A percentile compares a stretch with the other conserved stretches of the same genome.
These are phyloP conservation scores for Crucibulum laeve DNA, from an alignment of 768 basidiomycete species.

Conservation along the genomic window DNA sequence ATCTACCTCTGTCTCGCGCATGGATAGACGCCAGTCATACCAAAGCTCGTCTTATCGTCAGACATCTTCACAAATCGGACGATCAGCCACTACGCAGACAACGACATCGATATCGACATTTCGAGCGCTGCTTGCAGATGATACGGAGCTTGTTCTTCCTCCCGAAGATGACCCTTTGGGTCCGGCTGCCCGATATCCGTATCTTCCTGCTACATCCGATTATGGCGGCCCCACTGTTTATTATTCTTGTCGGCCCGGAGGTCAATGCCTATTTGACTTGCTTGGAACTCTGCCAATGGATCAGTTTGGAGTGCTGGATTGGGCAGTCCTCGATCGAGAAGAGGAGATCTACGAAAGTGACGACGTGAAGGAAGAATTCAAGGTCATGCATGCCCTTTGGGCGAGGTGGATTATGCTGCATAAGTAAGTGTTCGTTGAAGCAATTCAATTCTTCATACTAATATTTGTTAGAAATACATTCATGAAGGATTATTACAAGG, in stretches of 20 bases:
- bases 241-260: conserved; percentile 64
- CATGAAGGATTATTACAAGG: conserved; percentile 49
- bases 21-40: not conserved
- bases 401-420: conserved; percentile 67
- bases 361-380: conserved; percentile 69
- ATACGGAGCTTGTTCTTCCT: conserved; percentile 33
- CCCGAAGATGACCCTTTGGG: conserved; percentile 41
- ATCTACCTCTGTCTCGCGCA: not conserved
- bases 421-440: conserved; percentile 29
- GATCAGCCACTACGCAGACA: conserved; percentile 2
- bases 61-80: not conserved
- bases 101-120: conserved; percentile 4
- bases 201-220: conserved; percentile 44
- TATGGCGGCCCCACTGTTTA: conserved; percentile 41
- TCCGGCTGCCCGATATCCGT: conserved; percentile 47
- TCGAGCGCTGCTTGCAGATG: conserved; percentile 3
- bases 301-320: conserved; percentile 60
- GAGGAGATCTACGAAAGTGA: conserved; percentile 74
- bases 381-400: conserved; percentile 79
- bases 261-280: conserved; percentile 62
- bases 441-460: not conserved
- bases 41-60: not conserved
- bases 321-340: conserved; percentile 68
- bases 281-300: conserved; percentile 56
- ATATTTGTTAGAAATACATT: conserved; percentile 41